Conservation (phyloP, 2,329 filamentous ascomycete species). For the Bipolaris sorokiniana region DNA sequence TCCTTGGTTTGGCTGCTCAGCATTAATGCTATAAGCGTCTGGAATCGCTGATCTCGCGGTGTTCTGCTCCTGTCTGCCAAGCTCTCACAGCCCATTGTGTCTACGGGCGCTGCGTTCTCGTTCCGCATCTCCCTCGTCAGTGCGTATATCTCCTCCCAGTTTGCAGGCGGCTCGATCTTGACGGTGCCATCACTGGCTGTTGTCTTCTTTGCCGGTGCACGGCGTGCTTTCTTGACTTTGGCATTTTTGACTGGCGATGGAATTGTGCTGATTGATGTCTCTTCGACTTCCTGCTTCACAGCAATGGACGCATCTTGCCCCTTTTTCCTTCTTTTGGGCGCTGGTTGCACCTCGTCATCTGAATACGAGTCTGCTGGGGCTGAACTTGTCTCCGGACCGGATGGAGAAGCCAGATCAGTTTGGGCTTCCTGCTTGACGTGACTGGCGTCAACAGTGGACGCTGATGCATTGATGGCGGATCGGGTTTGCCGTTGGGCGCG, state of each 20-base stretch:
- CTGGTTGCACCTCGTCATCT: slow-evolving; percentile 25
- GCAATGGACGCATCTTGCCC: slow-evolving; percentile 40
- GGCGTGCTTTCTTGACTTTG: slow-evolving; percentile 46
- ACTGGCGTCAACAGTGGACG: slow-evolving; percentile 21
- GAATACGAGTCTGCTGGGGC: slow-evolving; percentile 34
- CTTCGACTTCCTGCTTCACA: slow-evolving; percentile 42
- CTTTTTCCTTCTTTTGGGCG: slow-evolving; percentile 57
- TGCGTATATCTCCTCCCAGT: slow-evolving; percentile 85
- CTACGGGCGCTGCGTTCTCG: slow-evolving; percentile 78
- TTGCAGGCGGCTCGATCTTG: slow-evolving; percentile 68
- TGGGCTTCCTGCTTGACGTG: slow-evolving; percentile 17
- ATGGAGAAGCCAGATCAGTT: slow-evolving; percentile 13
- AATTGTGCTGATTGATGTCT: slow-evolving; percentile 23
- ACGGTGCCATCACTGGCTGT: slow-evolving; percentile 39
- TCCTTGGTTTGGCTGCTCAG: slow-evolving; percentile 92
- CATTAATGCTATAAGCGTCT: slow-evolving; percentile 88
- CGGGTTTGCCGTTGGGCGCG: slow-evolving; percentile 43
- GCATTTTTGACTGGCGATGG: slow-evolving; percentile 34
- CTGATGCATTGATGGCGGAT: slow-evolving; percentile 30
- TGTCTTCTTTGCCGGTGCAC: slow-evolving; percentile 45
- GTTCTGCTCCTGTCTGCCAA: slow-evolving; percentile 64
- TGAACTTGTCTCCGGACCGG: slow-evolving; percentile 45
- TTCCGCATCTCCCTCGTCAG: slow-evolving; percentile 79
- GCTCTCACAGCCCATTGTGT: slow-evolving; percentile 95
- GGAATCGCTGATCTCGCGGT: slow-evolving; percentile 72